A percentile compares a stretch with the other conserved stretches of the same genome.
phyloP scores from a whole-genome alignment of 148 eudicot species.

The Camellia lanceoleosa region DNA sequence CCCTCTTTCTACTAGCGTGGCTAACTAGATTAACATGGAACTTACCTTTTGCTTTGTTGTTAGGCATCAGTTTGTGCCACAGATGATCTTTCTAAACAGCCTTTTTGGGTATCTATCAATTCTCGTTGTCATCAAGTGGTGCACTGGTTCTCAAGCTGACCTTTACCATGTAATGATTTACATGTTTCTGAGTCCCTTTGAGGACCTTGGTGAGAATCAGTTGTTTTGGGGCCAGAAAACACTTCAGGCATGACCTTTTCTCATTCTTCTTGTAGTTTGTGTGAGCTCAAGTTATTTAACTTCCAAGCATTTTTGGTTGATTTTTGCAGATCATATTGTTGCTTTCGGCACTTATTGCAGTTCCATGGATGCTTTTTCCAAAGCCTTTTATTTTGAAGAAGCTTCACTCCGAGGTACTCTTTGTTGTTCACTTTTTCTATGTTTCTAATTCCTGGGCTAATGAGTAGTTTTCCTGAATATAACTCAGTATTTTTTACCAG shows the following conservation, averaged over 20 bases:
- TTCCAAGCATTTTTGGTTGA: constrained; percentile 12
- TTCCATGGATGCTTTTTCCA: constrained; percentile 99
- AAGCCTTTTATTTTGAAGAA: constrained; percentile 93
- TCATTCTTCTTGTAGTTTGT: not conserved
- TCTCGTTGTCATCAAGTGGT: constrained; percentile 87
- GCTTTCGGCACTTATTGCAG: constrained; percentile 75
- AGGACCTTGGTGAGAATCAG: constrained; percentile 88
- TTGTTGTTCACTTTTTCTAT: not conserved
- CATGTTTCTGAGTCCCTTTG: constrained; percentile 97
- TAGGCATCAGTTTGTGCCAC: constrained; percentile 92
- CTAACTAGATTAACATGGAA: constrained; percentile 7
- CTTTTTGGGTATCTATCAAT: constrained; percentile 98
- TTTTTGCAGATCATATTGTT: constrained; percentile 73
- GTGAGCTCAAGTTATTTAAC: not conserved
- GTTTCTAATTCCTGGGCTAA: not conserved
- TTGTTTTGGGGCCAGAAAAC: constrained; percentile 86
- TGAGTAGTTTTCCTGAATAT: not conserved
- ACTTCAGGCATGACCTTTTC: constrained; percentile 58
- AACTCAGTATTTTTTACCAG: not conserved
- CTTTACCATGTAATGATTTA: constrained; percentile 98
- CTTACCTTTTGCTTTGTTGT: constrained; percentile 26
- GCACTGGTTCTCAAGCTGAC: constrained; percentile 95
- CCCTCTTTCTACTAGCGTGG: constrained; percentile 6
- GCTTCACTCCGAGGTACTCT: constrained; percentile 73
- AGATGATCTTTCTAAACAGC: constrained; percentile 93